phyloP scores from a whole-genome alignment of 768 basidiomycete species.

The Hypholoma sublateritium region DNA sequence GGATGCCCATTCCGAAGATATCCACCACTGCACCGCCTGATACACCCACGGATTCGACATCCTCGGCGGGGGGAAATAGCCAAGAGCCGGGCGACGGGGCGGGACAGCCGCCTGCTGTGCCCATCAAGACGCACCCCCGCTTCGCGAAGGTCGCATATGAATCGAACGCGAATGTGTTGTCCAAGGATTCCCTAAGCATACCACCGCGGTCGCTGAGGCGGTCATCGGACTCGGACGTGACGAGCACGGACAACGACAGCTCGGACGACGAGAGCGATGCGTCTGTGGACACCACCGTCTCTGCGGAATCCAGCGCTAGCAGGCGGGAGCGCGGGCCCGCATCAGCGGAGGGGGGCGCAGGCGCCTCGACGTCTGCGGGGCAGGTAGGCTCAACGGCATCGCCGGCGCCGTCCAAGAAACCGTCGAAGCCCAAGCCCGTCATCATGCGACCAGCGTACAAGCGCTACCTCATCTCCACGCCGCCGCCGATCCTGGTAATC shows the following conservation, averaged over 20 bases:
- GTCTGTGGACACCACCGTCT: constrained; percentile 29
- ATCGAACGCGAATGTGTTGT: constrained; percentile 12
- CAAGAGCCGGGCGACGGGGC: neutral
- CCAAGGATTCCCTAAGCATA: constrained; percentile 25
- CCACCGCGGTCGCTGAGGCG: constrained; percentile 10
- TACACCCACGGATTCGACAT: constrained; percentile 13
- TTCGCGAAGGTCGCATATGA: constrained; percentile 14
- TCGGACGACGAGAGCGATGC: constrained; percentile 45
- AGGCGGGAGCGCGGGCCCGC: neutral
- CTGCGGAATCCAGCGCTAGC: constrained; percentile 19
- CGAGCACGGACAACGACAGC: constrained; percentile 30
- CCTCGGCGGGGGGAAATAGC: neutral
- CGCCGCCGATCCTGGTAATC: constrained; percentile 87
- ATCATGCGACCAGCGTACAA: constrained; percentile 88
- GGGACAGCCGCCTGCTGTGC: neutral
- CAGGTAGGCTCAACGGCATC: neutral
- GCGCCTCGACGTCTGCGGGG: constrained; percentile 13
- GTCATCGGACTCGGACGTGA: constrained; percentile 12
- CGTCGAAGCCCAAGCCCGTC: constrained; percentile 51
- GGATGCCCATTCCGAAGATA: constrained; percentile 53
- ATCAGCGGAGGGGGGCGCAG: neutral
- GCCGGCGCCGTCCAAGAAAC: constrained; percentile 19
- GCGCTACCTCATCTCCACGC: constrained; percentile 85
- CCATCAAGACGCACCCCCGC: constrained; percentile 6
- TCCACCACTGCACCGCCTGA: constrained; percentile 42